Base-by-base conservation (phyloP, 2,329 filamentous ascomycete species). In the Raffaelea ambrosiae region DNA sequence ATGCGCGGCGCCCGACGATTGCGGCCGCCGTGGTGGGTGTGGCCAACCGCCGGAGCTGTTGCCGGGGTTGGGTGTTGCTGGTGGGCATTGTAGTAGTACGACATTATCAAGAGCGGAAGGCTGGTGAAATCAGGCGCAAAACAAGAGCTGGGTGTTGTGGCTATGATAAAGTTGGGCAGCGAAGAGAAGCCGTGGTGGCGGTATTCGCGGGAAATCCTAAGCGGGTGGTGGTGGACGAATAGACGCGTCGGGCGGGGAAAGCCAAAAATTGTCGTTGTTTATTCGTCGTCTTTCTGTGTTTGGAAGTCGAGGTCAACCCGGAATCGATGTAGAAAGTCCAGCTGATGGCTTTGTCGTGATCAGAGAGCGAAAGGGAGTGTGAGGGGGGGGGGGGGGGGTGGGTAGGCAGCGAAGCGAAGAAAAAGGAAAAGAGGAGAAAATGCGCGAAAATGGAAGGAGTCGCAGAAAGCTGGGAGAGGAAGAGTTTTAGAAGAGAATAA, bases 1-100 rank as follows among this genome's bases (percentile, higher is more conserved):
- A 93, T 74, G 59, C 90, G 81, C 51, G 89, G 86, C 40, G 84
- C 86, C 62, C 91, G 81, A 61, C 91, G 85, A 65, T 86, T 90
- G 61, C 91, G 88, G 59, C 87, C 85, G 61, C 81, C 84, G 66
- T 93, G 86, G 69, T 91, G 84, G 66, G 79, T 84, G 71, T 93
- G 86, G 54, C 83, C 76, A 59, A 76, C 66, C 39, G 68, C 72
- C 58, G 71, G 73, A 49, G 74, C 68, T 48, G 72, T 66, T 53
- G 71, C 67, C 43, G 81, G 71, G 51, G 76, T 74, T 53, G 72
- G 70, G 56, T 79, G 73, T 58, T 75, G 75, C 56, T 77, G 70
- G 63, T 81, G 78, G 54, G 74, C 65, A 63, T 74, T 74, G 68
- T 77, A 73, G 62, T 81, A 82, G 67, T 81, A 83, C 62, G 80